Base-by-base conservation (phyloP, 2,329 filamentous ascomycete genomes). In the Geosmithia putterillii region DNA sequence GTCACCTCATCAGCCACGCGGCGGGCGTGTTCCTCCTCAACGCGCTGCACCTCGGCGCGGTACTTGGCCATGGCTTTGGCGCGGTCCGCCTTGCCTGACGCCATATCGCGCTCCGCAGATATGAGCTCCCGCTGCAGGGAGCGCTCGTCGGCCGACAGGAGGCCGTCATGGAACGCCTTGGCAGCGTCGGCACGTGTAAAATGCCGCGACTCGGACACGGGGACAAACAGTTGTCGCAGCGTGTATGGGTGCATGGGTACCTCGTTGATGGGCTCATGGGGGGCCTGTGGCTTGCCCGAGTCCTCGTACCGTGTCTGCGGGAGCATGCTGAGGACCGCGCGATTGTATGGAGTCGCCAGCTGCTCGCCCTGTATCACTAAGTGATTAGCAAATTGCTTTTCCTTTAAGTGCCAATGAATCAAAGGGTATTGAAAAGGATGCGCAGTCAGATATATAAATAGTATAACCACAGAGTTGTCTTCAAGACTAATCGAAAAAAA, bases 401-500 rank as follows among this genome's bases (percentile, higher is more conserved):
- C 38, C 6, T 40, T 40, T 17, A 10, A 44, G 37, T 51, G 23
- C 18, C 38, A 28, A 25, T 38, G 43, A 43, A 39, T 14, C 2
- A 36, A 22, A 34, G 38, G 7, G 22, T 36, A 28, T 34, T 41
- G 40, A 43, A 14, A 22, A 42, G 42, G 45, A 46, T 15, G 41
- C 46, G 44, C 46, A 47, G 44, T 54, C 56, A 57, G 53, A 44
- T 48, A 48, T 52, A 52, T 7, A 55, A 59, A 51, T 47, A 47
- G 76, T 74, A 83, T 90, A 90, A 95, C 86, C 86, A 92, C 81
- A 72, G 79, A 61, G 44, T 46, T 80, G 89, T 96, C 89, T 95
- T 95, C 74, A 94, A 95, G 90, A 96, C 90, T 95, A 95, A 96
- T 95, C 90, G 90, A 83, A 83, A 81, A 81, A 43, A 74, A 66